Evolutionary conservation across 495 filamentous ascomycete species (phyloP).

Genomic region (Talaromyces trachyspermus): DNA sequence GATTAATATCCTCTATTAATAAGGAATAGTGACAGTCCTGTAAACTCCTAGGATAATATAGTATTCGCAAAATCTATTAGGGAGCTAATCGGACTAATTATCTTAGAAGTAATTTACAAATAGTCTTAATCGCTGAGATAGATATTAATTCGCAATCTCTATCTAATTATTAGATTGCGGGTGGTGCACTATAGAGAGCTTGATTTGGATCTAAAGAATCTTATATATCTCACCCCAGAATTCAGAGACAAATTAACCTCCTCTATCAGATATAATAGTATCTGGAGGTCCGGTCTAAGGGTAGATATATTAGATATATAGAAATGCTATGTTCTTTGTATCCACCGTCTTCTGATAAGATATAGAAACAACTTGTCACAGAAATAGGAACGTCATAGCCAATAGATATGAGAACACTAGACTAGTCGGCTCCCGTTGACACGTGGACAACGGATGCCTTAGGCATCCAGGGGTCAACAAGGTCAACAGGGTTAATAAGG

Average conservation of each 20-base stretch:
- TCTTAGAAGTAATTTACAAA: slow-evolving; percentile 9
- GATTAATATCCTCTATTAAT: not conserved
- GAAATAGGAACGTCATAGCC: too few relatives aligned
- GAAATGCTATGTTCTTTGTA: not conserved
- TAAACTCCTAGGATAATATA: not conserved
- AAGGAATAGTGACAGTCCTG: not conserved
- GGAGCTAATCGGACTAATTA: slow-evolving; percentile 9
- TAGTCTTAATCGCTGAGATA: slow-evolving; percentile 2
- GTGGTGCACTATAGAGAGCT: slow-evolving; percentile 16
- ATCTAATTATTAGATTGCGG: slow-evolving; percentile 12
- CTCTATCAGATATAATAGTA: slow-evolving; percentile 15
- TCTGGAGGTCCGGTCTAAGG: too few relatives aligned
- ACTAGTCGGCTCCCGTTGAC: too few relatives aligned
- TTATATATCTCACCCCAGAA: slow-evolving; percentile 14
- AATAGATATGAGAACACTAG: too few relatives aligned
- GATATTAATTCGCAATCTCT: slow-evolving; percentile 3
- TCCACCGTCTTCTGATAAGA: slow-evolving; percentile 10
- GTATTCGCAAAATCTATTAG: not conserved
- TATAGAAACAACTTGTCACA: slow-evolving; percentile 7
- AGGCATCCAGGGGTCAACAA: too few relatives aligned
- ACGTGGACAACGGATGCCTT: too few relatives aligned
- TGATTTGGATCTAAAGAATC: slow-evolving; percentile 11
- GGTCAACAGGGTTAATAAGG: too few relatives aligned
- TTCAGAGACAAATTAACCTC: slow-evolving; percentile 10
- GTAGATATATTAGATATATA: too few relatives aligned